phyloP scores from a whole-genome alignment of 192 early-diverging fungal genomes.

The Coemansia sp. region DNA sequence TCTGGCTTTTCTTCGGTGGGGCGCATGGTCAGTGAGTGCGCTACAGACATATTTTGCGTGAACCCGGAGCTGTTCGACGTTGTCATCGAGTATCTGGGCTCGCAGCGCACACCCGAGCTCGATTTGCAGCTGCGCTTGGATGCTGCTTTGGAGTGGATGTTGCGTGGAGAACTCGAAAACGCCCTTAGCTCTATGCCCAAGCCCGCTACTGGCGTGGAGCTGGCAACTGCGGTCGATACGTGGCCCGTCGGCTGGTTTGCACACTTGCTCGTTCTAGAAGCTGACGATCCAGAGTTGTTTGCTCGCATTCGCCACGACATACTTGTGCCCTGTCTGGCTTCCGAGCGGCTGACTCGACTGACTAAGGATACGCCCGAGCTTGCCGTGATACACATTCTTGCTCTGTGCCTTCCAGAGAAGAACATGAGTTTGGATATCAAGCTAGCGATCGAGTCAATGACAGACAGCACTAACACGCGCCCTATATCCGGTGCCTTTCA shows the following conservation, averaged over 20 bases:
- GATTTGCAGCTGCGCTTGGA: conserved; percentile 11
- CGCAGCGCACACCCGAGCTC: conserved; percentile 5
- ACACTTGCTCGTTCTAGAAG: conserved; percentile 27
- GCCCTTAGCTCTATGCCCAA: conserved; percentile 6
- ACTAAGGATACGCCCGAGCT: conserved; percentile 15
- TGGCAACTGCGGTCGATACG: not conserved
- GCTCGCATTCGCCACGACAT: conserved; percentile 15
- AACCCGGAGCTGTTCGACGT: conserved; percentile 20
- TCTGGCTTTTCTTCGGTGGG: conserved; percentile 11
- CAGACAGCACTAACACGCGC: not conserved
- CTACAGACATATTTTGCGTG: conserved; percentile 28
- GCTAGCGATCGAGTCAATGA: not conserved
- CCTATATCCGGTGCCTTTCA: conserved; percentile 11
- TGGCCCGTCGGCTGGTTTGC: conserved; percentile 23
- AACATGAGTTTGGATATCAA: conserved; percentile 10
- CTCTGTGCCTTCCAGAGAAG: conserved; percentile 21
- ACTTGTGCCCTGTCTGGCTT: conserved; percentile 15
- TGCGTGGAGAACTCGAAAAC: conserved; percentile 24
- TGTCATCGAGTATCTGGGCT: not conserved
- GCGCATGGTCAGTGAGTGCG: conserved; percentile 17
- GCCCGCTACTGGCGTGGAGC: not conserved
- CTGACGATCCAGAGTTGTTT: conserved; percentile 16
- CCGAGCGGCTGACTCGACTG: conserved; percentile 11
- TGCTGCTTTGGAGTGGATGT: conserved; percentile 31
- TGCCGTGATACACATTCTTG: conserved; percentile 20